These are phyloP conservation scores for Boletellus sp. DNA, from an alignment of 768 basidiomycete genomes.

Conservation along the genomic window DNA sequence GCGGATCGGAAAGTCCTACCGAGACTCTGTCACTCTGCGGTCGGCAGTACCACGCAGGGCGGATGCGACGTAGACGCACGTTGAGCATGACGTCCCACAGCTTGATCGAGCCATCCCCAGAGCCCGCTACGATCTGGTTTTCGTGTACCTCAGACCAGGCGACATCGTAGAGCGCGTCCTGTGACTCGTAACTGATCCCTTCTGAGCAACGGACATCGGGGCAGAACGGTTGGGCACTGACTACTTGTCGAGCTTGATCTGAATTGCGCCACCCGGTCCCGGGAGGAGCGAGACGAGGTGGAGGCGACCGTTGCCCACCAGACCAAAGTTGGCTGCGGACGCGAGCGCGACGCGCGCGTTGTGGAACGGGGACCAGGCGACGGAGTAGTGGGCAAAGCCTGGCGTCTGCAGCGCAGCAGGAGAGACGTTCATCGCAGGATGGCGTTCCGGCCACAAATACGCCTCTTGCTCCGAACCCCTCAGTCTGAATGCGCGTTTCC, in stretches of 20 bases:
- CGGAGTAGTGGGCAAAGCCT: slow-evolving; percentile 77
- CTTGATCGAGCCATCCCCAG: slow-evolving; percentile 86
- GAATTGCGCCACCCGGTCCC: slow-evolving; percentile 42
- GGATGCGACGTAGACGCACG: slow-evolving; percentile 39
- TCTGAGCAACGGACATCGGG: slow-evolving; percentile 6
- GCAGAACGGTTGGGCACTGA: slow-evolving; percentile 37
- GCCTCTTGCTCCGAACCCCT: background rate
- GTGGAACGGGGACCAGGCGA: slow-evolving; percentile 87
- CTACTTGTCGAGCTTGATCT: slow-evolving; percentile 62
- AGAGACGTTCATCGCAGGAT: background rate
- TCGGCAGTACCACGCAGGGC: slow-evolving; percentile 2
- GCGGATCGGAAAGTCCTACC: slow-evolving; percentile 82
- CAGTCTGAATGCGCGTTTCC: slow-evolving; percentile 67
- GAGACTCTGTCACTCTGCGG: slow-evolving; percentile 30
- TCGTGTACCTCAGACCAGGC: slow-evolving; percentile 96
- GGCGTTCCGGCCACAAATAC: background rate
- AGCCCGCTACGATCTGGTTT: slow-evolving; percentile 86
- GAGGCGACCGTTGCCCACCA: slow-evolving; percentile 93
- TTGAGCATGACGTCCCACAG: slow-evolving; percentile 89
- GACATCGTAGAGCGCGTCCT: slow-evolving; percentile 85
- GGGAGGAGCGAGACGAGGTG: slow-evolving; percentile 57
- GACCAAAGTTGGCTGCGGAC: slow-evolving; percentile 88
- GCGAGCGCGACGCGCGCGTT: slow-evolving; percentile 70
- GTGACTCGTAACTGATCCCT: slow-evolving; percentile 70
- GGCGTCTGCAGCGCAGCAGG: slow-evolving; percentile 65